Evolutionary conservation across 75 land plant species (phyloP), one percentile per base, ranked within the genome.

Genomic region (Cupressus sempervirens): DNA sequence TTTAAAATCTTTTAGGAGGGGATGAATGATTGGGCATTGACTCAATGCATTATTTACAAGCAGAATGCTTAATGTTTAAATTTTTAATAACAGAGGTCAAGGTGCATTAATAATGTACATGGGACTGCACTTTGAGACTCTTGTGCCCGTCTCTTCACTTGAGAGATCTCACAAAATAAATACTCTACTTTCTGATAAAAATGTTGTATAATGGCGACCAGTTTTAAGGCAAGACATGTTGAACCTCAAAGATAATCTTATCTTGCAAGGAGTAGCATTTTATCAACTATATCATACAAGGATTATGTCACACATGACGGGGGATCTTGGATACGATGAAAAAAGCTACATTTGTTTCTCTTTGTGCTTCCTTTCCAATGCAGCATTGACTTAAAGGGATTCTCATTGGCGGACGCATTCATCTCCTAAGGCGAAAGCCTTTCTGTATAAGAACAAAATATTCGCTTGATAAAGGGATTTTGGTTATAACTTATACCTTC

Each of bases 81-180:
- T 76, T 43, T 76, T 76, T 23, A 36, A 15, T 76, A 76, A 76
- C 67, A 76, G 79, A 20, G 40, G 23, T 32, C 79, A 18, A 76
- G 79, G 79, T 76, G 40, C 79, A 76, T 36, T 76, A 43, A 76
- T 62, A 13, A 4, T 76, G 79, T 76, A 76, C 40, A 38, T 16
- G 38, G 40, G 79, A 38, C 36, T 18, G 36, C 23, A 76, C 40
- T 76, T 76, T 38, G 36, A 16, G 40, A 16, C 26, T 16, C 67
- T n/a, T 62, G 3, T 23, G 26, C 67, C 26, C 67, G 4, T 62
- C 20, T 62, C 67, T 20, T 62, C 67, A 20, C 15, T 62, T 62
- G 26, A 18, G 67, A 62, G 26, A 62, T 62, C 67, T 62, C 20
- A 23, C 26, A 62, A 62, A 62, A 62, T 18, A 76, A 35, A 76